These are phyloP conservation scores for Tagetes erecta DNA, from an alignment of 129 eudicot genomes.

Conservation along the genomic window DNA sequence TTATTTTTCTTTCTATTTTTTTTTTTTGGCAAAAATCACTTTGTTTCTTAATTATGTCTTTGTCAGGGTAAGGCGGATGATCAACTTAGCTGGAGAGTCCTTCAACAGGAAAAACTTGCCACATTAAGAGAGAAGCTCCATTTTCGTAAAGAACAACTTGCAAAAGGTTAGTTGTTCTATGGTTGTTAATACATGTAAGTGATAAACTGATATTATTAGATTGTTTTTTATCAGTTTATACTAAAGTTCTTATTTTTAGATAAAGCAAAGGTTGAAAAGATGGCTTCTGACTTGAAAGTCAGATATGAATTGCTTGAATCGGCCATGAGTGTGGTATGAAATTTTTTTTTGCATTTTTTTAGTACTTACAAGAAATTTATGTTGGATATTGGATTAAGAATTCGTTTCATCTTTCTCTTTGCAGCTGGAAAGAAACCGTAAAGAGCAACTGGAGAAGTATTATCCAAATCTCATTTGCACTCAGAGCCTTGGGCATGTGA, in stretches of 20 bases:
- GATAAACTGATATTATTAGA: background rate
- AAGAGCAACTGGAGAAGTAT: slow-evolving; percentile 80
- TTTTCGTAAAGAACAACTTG: slow-evolving; percentile 62
- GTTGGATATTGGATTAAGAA: slow-evolving; percentile 6
- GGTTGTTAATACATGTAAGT: slow-evolving; percentile 4
- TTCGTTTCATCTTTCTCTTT: slow-evolving; percentile 17
- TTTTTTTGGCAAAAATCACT: background rate
- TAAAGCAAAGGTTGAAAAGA: slow-evolving; percentile 76
- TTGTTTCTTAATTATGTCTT: slow-evolving; percentile 2
- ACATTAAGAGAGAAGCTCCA: slow-evolving; percentile 78
- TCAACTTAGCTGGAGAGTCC: slow-evolving; percentile 83
- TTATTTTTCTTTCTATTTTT: background rate
- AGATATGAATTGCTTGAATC: slow-evolving; percentile 75
- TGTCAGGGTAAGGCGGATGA: slow-evolving; percentile 93
- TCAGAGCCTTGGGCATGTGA: slow-evolving; percentile 87
- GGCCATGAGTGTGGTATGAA: slow-evolving; percentile 66
- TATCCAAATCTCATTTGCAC: slow-evolving; percentile 90
- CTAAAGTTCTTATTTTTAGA: slow-evolving; percentile 45
- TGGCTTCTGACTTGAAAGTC: slow-evolving; percentile 61
- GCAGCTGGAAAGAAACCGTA: slow-evolving; percentile 79
- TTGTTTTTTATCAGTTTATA: background rate
- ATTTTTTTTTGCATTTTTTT: background rate
- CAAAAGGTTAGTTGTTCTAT: slow-evolving; percentile 56
- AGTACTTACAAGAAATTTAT: background rate
- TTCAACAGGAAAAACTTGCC: slow-evolving; percentile 81